Percentiles rank a stretch among this genome's conserved stretches.
phyloP scores from a whole-genome alignment of 306 rosid species.

The Gleditsia sinensis region DNA sequence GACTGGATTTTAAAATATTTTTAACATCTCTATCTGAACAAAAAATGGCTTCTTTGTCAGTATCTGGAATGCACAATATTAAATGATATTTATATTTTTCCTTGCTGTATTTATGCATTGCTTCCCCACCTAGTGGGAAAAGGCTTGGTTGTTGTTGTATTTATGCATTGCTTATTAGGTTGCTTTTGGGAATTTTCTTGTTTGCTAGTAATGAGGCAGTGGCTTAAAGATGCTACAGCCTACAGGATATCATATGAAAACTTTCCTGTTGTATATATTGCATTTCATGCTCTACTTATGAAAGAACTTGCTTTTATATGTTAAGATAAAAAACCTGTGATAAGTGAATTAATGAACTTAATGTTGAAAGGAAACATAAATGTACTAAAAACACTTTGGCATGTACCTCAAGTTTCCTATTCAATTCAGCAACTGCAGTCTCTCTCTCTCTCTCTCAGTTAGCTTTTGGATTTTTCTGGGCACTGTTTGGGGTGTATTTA shows the following conservation, averaged over 20 bases:
- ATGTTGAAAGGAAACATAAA: background rate
- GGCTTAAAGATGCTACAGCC: background rate
- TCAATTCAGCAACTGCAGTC: background rate
- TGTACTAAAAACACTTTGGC: background rate
- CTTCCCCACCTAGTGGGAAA: too few relatives aligned
- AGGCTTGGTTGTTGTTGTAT: too few relatives aligned
- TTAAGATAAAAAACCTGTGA: background rate
- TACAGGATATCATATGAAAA: background rate
- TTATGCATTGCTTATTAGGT: slow-evolving; percentile 15
- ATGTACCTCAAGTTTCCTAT: background rate
- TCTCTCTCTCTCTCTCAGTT: background rate
- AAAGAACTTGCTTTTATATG: slow-evolving; percentile 9
- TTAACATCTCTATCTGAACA: background rate
- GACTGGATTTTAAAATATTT: background rate
- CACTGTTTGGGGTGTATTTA: background rate
- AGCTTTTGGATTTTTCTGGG: background rate
- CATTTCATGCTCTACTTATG: background rate
- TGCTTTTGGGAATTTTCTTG: slow-evolving; percentile 4
- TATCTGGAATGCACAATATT: slow-evolving; percentile 10
- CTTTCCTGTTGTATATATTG: background rate
- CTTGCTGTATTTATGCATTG: background rate
- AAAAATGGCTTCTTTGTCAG: background rate
- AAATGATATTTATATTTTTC: background rate
- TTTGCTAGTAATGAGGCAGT: background rate
- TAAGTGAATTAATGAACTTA: background rate